Evolutionary conservation across 164 flowering plant genomes (phyloP).

Genomic region (Amborella trichopoda): DNA sequence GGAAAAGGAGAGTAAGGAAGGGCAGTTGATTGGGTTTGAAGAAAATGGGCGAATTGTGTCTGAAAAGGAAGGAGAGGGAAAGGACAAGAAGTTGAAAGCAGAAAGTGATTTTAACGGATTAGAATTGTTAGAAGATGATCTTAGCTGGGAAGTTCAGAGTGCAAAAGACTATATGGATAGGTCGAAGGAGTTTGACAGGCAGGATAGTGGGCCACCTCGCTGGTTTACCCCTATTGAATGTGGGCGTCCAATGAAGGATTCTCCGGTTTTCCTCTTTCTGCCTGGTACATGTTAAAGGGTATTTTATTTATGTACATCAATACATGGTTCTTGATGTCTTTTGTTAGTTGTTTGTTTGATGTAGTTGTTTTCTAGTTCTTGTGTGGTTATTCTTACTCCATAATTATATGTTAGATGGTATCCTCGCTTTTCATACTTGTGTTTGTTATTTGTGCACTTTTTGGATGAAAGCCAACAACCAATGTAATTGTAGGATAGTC

Average conservation of each 20-base stretch:
- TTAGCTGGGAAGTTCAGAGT: conserved; percentile 32
- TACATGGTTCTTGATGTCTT: not conserved
- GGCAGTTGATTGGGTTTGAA: no score
- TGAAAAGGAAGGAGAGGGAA: no score
- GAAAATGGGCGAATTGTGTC: no score
- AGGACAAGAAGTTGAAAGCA: no score
- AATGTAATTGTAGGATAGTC: no score
- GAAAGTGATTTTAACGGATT: no score
- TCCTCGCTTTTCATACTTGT: no score
- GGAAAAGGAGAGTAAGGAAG: no score
- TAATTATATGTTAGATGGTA: not conserved
- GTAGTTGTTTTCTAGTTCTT: not conserved
- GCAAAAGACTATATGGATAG: conserved; percentile 60
- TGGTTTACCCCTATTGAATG: conserved; percentile 74
- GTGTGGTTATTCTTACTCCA: not conserved
- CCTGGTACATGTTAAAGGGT: conserved; percentile 40
- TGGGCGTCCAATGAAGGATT: conserved; percentile 37
- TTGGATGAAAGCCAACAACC: no score
- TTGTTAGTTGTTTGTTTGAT: not conserved
- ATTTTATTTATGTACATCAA: no score
- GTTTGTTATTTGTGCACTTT: no score
- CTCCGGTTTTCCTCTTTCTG: conserved; percentile 65
- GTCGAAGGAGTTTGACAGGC: conserved; percentile 35
- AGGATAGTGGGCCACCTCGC: conserved; percentile 76
- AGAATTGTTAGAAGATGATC: conserved; percentile 63